Evolutionary conservation across 192 early-diverging fungal genomes (phyloP).

Genomic region (Allomyces macrogynus): DNA sequence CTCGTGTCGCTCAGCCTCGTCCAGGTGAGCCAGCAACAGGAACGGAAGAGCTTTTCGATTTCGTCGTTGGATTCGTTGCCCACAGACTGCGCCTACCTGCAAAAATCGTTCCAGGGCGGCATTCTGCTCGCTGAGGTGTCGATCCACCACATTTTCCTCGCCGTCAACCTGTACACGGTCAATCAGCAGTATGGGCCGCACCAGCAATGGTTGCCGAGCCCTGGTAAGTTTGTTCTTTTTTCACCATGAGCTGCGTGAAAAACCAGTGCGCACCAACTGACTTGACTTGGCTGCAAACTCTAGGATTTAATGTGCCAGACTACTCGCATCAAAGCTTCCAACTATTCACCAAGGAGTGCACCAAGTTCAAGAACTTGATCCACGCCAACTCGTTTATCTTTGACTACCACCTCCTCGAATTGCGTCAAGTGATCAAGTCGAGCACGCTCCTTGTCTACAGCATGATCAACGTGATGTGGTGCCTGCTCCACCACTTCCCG

Average conservation of each 20-base stretch:
- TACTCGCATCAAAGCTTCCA: constrained; percentile 15
- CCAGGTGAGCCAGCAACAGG: neutral
- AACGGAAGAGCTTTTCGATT: neutral
- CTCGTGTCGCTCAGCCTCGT: neutral
- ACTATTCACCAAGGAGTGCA: constrained; percentile 33
- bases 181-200: constrained; percentile 26
- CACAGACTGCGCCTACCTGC: constrained; percentile 13
- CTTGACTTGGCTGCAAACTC: too few species aligned
- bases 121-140: constrained; percentile 37
- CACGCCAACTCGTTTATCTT: constrained; percentile 41
- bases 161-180: constrained; percentile 33
- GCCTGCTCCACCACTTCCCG: neutral
- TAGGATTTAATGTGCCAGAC: neutral
- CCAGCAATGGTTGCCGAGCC: neutral
- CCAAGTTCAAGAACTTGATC: constrained; percentile 28
- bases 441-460: neutral
- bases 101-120: constrained; percentile 30
- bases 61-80: neutral
- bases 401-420: constrained; percentile 25
- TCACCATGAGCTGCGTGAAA: neutral
- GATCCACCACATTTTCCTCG: constrained; percentile 30
- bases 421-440: neutral
- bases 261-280: too few species aligned
- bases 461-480: neutral
- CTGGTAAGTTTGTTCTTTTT: neutral